These are phyloP conservation scores for Heliamphora pulchella DNA, from an alignment of 179 eudicot species.

Conservation along the genomic window DNA sequence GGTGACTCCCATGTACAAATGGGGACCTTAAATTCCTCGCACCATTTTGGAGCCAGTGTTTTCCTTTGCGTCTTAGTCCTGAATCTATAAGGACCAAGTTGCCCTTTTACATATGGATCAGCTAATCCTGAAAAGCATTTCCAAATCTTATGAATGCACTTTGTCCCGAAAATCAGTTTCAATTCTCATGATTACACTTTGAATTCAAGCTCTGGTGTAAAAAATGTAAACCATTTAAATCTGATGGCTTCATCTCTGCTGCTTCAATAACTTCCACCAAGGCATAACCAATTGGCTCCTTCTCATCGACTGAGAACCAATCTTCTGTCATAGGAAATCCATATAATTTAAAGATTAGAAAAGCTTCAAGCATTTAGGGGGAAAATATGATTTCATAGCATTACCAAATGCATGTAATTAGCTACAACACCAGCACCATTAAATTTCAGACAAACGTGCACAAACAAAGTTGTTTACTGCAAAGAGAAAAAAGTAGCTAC, in stretches of 20 bases:
- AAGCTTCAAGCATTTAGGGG: not conserved
- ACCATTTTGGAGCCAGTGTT: conserved; percentile 63
- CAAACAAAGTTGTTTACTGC: not conserved
- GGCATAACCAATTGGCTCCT: conserved; percentile 73
- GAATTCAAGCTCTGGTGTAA: not conserved
- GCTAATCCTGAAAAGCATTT: conserved; percentile 59
- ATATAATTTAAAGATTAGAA: not conserved
- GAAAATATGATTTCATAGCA: not conserved
- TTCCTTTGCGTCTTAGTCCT: conserved; percentile 54
- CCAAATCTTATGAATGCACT: conserved; percentile 14
- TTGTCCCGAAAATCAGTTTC: conserved; percentile 41
- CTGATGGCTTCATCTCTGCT: conserved; percentile 72
- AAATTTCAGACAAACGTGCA: not conserved
- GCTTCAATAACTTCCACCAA: conserved; percentile 80
- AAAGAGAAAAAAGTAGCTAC: not conserved
- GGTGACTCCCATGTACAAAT: conserved; percentile 48
- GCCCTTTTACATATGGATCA: conserved; percentile 71
- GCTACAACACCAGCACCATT: not conserved
- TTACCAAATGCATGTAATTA: not conserved
- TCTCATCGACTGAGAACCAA: conserved; percentile 91
- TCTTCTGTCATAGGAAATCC: conserved; percentile 31
- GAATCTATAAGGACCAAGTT: conserved; percentile 52
- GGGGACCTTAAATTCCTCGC: conserved; percentile 62
- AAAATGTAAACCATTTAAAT: conserved; percentile 54
- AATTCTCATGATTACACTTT: conserved; percentile 12